Conservation (phyloP, 148 eudicot genomes). For the Spergularia bocconei region DNA sequence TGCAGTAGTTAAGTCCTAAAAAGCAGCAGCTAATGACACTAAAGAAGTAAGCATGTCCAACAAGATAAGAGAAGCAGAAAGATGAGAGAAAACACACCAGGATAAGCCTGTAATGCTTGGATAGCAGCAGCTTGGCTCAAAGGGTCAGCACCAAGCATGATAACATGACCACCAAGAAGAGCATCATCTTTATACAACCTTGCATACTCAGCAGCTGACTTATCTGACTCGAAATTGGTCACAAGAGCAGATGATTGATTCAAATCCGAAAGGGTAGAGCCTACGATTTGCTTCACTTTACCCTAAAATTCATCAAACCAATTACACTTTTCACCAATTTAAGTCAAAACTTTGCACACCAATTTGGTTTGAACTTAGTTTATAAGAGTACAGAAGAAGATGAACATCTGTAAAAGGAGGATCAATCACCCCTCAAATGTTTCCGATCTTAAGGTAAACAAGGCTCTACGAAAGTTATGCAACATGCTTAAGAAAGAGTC, state of each 20-base stretch:
- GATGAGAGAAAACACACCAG: conserved; percentile 42
- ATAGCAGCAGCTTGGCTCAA: conserved; percentile 65
- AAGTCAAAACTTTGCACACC: not conserved
- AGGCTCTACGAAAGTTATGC: too few relatives aligned
- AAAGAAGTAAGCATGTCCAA: too few relatives aligned
- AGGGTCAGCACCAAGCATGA: conserved; percentile 89
- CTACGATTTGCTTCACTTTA: conserved; percentile 91
- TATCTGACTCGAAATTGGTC: conserved; percentile 87
- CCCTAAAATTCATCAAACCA: conserved; percentile 46
- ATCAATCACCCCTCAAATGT: too few relatives aligned
- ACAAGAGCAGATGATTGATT: conserved; percentile 39
- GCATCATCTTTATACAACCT: conserved; percentile 68
- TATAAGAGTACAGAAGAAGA: too few relatives aligned
- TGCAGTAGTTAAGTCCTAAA: not conserved
- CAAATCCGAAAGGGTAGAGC: conserved; percentile 76
- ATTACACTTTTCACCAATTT: not conserved
- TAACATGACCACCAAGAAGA: conserved; percentile 82
- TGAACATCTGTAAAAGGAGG: too few relatives aligned
- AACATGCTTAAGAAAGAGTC: too few relatives aligned
- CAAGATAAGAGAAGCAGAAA: not conserved
- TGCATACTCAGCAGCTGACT: conserved; percentile 80
- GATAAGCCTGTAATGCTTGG: conserved; percentile 73
- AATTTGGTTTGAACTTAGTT: too few relatives aligned
- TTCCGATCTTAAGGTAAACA: too few relatives aligned
- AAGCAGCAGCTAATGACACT: too few relatives aligned